Conservation (phyloP, 805 yeast species). For the Limtongia smithiae region DNA sequence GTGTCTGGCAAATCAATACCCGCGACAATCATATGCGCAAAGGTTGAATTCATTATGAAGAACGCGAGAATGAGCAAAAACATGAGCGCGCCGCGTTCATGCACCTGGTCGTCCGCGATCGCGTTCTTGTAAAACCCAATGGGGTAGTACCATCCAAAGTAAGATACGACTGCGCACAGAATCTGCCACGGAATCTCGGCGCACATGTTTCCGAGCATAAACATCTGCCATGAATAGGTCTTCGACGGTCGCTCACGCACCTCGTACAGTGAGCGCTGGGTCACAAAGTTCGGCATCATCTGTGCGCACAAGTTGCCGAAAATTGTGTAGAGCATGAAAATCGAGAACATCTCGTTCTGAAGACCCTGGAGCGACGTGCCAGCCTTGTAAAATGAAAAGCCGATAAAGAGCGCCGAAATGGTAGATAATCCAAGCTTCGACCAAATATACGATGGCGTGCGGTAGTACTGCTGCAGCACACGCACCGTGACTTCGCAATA, state of each 20-base stretch:
- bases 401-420: constrained; percentile 56
- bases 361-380: constrained; percentile 59
- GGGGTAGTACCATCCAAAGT: constrained; percentile 58
- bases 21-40: constrained; percentile 50
- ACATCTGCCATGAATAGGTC: constrained; percentile 64
- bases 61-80: constrained; percentile 28
- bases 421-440: constrained; percentile 53
- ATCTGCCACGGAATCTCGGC: constrained; percentile 67
- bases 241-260: constrained; percentile 71
- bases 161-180: constrained; percentile 55
- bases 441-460: constrained; percentile 58
- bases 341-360: constrained; percentile 77
- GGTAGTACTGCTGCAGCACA: constrained; percentile 58
- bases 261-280: constrained; percentile 64
- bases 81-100: constrained; percentile 49
- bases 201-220: constrained; percentile 57
- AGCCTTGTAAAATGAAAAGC: constrained; percentile 67
- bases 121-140: constrained; percentile 53
- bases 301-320: constrained; percentile 60
- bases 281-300: constrained; percentile 57
- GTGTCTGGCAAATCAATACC: constrained; percentile 33
- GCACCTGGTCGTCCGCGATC: constrained; percentile 41
- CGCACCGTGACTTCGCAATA: constrained; percentile 46
- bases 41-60: constrained; percentile 46
- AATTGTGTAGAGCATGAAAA: constrained; percentile 63